Base-by-base conservation (phyloP, 805 yeast species). In the Cyberlindnera maritima region DNA sequence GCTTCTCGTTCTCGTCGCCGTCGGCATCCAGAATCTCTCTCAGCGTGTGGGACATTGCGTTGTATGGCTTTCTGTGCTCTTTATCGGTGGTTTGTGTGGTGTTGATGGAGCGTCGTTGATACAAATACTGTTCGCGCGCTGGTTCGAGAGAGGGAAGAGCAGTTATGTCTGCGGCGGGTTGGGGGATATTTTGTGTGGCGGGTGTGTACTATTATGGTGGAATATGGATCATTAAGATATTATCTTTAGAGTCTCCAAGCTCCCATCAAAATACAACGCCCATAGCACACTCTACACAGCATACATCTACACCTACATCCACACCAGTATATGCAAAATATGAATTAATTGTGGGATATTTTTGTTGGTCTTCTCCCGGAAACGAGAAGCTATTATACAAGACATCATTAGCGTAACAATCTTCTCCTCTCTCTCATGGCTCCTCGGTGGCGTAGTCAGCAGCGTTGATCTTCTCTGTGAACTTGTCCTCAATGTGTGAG, bases 401-500 rank as follows among this genome's bases (percentile, higher is more conserved):
- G 25, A 20, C 37, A 26, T 37, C 21, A 37, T 37, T 37, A 36
- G 20, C 39, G 15, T 36, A 19, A 34, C 17, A 17, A 7, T 12
- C n/a, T 19, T 13, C n/a, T 28, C 18, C 32, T 29, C 19, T 23
- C 29, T 12, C 13, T 26, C 18, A 76, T 52, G 80, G 79, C 62
- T 78, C 82, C 44, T 67, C 75, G 11, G 74, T 73, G 21, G 71
- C 25, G 51, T 58, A 82, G 40, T 74, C 73, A 31, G 80, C 79
- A 39, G 79, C 79, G 41, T 78, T 77, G 47, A 88, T 80, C 59
- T 79, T 77, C 56, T 81, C 86, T 20, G 83, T 74, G 69, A 88
- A 92, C 48, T 77, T 81, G 50, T 79, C 83, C 66, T 92, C 97
- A 38, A 94, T 82, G 52, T 80, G 88, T 39, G 82, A 77, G 68